Conservation (phyloP, 169 alveolate species). For the Eimeria tenella region DNA sequence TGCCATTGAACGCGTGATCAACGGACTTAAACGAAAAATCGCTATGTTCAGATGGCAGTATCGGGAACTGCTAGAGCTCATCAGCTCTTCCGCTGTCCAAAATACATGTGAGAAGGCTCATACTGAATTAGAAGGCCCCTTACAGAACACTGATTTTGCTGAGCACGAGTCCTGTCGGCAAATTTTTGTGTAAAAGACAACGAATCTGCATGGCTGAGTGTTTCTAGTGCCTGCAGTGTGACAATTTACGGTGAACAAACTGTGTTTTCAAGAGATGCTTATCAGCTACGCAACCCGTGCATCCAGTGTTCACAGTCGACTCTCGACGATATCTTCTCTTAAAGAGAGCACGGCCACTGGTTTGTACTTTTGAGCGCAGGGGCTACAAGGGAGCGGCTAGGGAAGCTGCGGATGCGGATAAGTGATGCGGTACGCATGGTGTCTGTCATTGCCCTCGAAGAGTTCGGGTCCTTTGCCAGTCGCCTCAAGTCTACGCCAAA, state of each 20-base stretch:
- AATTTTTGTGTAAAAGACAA: too few relatives aligned
- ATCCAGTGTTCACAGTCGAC: too few relatives aligned
- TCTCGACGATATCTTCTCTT: too few relatives aligned
- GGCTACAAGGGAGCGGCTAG: conserved; percentile 58
- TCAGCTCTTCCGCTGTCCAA: conserved; percentile 62
- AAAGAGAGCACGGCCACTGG: too few relatives aligned
- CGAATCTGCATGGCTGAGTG: too few relatives aligned
- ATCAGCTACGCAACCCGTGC: too few relatives aligned
- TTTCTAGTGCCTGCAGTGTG: too few relatives aligned
- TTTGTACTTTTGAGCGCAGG: conserved; percentile 6
- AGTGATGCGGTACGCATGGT: conserved; percentile 69
- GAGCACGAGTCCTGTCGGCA: too few relatives aligned
- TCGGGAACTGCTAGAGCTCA: conserved; percentile 58
- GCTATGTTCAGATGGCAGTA: conserved; percentile 71
- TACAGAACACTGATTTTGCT: too few relatives aligned
- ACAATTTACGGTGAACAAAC: too few relatives aligned
- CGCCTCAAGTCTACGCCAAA: conserved; percentile 70
- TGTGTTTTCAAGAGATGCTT: too few relatives aligned
- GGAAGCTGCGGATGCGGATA: conserved; percentile 69
- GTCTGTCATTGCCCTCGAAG: conserved; percentile 65
- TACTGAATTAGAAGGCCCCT: too few relatives aligned
- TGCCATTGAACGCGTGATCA: conserved; percentile 61
- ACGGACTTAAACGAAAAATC: conserved; percentile 54
- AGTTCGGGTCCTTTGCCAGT: conserved; percentile 57
- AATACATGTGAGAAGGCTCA: conserved; percentile 38